Evolutionary conservation across 2,329 filamentous ascomycete genomes (phyloP), one percentile per base, ranked within the genome.

Genomic region (Diplodia intermedia): DNA sequence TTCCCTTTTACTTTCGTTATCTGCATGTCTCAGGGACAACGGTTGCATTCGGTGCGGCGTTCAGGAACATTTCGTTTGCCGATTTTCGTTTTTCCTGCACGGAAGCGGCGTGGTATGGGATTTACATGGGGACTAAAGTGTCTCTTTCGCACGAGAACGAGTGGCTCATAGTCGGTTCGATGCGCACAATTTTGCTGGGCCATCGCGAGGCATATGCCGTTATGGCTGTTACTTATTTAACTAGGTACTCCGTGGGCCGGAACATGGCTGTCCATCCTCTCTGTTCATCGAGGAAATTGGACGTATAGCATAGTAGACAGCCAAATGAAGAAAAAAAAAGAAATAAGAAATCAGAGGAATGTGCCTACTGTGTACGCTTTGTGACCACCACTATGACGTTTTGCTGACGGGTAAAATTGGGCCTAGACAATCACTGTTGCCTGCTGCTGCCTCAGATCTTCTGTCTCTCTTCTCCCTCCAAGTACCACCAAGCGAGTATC

Each of bases 31-130:
- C 31, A 31, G 60, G 47, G 50, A 20, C 36, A 65, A 52, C n/a
- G 62, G 62, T 65, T 65, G 62, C 62, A 65, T 65, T 26, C 9
- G 62, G 62, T 53, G 31, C 33, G 60, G 60, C 60, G 60, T 63
- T 63, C 9, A 7, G 18, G 31, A 15, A 20, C 43, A 47, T 18
- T n/a, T 18, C 18, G 2, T 47, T 56, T 56, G 20, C 54, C 18
- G 15, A 7, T 52, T 36, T 36, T 36, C 43, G 6, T 9, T 9
- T 43, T 40, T 9, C 18, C 29, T 56, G 55, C 55, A 43, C 55
- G 55, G 36, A 36, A 38, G 20, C 31, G 54, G 54, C 54, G 33
- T 26, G 20, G 31, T 52, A 12, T 7, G 29, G 60, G n/a, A 8
- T 49, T 26, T 23, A 20, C 47, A 38, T 52, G 43, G 60, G 43